Percentiles rank a stretch among this genome's conserved stretches.
phyloP scores from a whole-genome alignment of 495 filamentous ascomycete species.

The Penicillium roqueforti region DNA sequence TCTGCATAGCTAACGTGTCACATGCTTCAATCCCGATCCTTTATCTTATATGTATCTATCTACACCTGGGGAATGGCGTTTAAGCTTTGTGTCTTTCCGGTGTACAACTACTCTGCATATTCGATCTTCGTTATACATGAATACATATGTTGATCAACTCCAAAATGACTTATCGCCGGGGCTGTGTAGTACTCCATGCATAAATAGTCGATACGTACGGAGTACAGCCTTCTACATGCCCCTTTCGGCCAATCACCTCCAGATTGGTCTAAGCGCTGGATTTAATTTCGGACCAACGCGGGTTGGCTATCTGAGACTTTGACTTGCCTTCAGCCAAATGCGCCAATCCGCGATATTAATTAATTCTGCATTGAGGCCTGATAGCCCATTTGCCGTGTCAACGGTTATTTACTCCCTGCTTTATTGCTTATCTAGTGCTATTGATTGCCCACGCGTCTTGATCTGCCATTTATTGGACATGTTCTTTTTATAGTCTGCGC shows the following conservation, averaged over 20 bases:
- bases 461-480: background rate
- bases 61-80: background rate
- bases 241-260: background rate
- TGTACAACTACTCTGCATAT: background rate
- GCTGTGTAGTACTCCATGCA: background rate
- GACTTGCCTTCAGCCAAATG: no score
- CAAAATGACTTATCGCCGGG: background rate
- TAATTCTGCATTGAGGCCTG: background rate
- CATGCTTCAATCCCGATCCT: background rate
- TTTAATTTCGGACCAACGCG: background rate
- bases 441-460: background rate
- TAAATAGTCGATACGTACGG: background rate
- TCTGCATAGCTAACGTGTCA: conserved; percentile 9
- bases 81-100: background rate
- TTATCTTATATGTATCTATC: background rate
- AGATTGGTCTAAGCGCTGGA: background rate
- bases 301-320: no score
- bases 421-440: background rate
- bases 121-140: background rate
- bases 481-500: background rate
- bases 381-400: background rate
- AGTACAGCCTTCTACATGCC: no score
- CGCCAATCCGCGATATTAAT: no score
- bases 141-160: background rate
- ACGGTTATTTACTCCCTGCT: background rate